Evolutionary conservation across 208 protist genomes (phyloP).

Genomic region (Crithidia expoeki): DNA sequence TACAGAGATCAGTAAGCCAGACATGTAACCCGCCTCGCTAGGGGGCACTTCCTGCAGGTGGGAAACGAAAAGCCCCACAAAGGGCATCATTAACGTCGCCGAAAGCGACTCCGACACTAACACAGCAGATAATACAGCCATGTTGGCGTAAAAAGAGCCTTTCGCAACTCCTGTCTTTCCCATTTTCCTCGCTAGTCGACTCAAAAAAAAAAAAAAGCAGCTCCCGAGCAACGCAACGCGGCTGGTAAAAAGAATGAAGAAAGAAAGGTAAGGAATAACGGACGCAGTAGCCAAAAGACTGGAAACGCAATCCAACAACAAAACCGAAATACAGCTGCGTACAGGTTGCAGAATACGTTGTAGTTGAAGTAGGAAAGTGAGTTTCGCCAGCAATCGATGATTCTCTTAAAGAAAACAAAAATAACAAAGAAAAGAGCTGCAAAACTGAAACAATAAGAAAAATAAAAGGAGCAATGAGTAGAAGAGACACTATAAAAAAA

Average conservation of each 20-base stretch:
- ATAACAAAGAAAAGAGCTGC: neutral
- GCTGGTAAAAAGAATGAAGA: neutral
- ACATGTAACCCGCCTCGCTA: constrained; percentile 57
- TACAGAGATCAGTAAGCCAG: constrained; percentile 51
- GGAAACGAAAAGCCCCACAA: constrained; percentile 58
- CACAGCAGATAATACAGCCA: constrained; percentile 41
- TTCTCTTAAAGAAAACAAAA: neutral
- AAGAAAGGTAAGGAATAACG: neutral
- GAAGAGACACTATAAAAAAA: neutral
- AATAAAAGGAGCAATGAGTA: constrained; percentile 6
- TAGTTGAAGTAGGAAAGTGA: neutral
- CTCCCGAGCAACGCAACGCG: neutral
- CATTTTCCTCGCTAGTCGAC: neutral
- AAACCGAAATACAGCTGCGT: neutral
- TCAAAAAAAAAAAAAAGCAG: neutral
- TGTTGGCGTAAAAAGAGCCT: constrained; percentile 35
- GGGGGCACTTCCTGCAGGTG: constrained; percentile 38
- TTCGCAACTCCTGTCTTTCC: neutral
- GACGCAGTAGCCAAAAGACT: too few relatives aligned
- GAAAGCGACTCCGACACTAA: constrained; percentile 61
- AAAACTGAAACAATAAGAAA: neutral
- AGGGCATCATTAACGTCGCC: constrained; percentile 52
- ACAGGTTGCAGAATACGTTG: neutral
- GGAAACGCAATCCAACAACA: neutral
- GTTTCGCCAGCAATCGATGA: constrained; percentile 3